Evolutionary conservation across 2,329 filamentous ascomycete species (phyloP).

Genomic region (Cladophialophora immunda): DNA sequence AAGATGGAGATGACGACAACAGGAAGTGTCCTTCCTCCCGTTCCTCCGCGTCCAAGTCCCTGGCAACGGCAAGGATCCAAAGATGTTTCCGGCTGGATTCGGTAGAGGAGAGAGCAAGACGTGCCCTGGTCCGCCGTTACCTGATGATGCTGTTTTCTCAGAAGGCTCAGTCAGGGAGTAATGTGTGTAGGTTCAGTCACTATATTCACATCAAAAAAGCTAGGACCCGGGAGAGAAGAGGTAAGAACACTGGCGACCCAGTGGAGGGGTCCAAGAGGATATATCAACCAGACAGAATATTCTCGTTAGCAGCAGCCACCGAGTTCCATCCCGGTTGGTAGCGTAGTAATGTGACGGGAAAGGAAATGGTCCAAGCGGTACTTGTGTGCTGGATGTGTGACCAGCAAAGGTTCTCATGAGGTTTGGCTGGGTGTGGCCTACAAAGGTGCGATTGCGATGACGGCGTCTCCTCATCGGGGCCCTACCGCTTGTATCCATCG

Average conservation of each 20-base stretch:
- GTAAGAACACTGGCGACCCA: not conserved
- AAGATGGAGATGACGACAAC: not conserved
- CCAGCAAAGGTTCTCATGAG: constrained; percentile 57
- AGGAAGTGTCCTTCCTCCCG: not conserved
- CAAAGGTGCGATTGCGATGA: not conserved
- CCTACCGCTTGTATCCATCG: not conserved
- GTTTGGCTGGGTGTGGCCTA: constrained; percentile 50
- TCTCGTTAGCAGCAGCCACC: not conserved
- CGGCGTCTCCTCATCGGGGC: not conserved
- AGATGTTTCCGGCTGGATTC: not conserved
- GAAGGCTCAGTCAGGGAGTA: not conserved
- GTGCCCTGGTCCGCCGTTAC: not conserved
- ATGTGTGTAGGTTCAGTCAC: not conserved
- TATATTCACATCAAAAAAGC: not conserved
- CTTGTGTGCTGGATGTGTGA: constrained; percentile 57
- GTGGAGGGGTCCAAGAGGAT: not conserved
- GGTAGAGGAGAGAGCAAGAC: not conserved
- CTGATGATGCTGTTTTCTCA: constrained; percentile 4
- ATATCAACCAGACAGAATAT: not conserved
- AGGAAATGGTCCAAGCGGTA: not conserved
- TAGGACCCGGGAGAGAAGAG: not conserved
- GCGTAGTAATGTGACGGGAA: not conserved
- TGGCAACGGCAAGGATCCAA: not conserved
- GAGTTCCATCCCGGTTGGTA: not conserved
- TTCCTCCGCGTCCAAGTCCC: not conserved